Base-by-base conservation (phyloP, 257 asterid genomes). In the Datura wrightii region DNA sequence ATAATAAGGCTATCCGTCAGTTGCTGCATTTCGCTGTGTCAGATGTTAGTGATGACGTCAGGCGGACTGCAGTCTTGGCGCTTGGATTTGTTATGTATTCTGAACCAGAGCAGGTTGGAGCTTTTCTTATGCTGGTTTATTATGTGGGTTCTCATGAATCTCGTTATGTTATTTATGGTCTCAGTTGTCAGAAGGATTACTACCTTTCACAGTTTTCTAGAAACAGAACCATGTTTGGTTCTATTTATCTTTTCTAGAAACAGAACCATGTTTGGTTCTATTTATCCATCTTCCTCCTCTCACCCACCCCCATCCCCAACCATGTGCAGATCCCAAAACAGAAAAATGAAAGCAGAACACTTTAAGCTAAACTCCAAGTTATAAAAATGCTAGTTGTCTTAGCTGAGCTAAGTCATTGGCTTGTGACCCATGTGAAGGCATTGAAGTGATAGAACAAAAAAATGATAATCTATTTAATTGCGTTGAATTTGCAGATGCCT, bases 1-100 rank as follows among this genome's bases (percentile, higher is more conserved):
- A 95, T 87, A 97, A 95, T 87, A 97, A 95, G 87, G 99, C 99
- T 83, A 97, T 97, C 82, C 96, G 98, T 71, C 97, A 97, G 84
- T 90, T 97, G 86, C 90, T 97, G 87, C 99, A 97, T 92, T 97
- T 94, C 88, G 99, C 99, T 50, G 99, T 97, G 48, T 97, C 99
- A 15, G 99, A 95, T 79, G 99, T 92, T 82, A 97, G 97, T 44
- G 98, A 95, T 85, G 99, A 97, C 80, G 99, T 97, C 87, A 91
- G 98, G 84, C 88, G 99, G 67, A 95, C 98, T 84, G 98, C 99
- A 82, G 99, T 97, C 78, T 93, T 97, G 87, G 98, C 97, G 36
- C 98, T 95, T 70, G 99, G 99, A 74, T 97, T 97, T 83, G 99
- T 97, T 52, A 82, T 97, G 83, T 97, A 93, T 88, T 90, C 95